Conservation (phyloP, 371 early-diverging fungal genomes). For the Entomophthora muscae region DNA sequence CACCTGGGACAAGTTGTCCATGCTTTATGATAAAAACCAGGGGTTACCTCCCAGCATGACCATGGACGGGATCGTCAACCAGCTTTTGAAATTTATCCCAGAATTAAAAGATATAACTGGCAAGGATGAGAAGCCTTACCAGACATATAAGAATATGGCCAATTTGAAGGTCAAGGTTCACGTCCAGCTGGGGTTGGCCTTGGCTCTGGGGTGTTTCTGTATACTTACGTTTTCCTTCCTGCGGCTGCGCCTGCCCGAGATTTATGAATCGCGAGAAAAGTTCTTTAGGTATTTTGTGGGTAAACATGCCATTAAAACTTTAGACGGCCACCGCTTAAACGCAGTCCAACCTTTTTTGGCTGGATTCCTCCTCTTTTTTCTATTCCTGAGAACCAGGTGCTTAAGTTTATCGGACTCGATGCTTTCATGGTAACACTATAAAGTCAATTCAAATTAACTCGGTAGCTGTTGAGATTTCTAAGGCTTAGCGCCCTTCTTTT, state of each 20-base stretch:
- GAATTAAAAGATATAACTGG: not conserved
- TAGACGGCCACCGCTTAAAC: not conserved
- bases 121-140: not conserved
- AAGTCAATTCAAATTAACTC: not conserved
- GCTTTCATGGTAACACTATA: slow-evolving; percentile 24
- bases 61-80: too few relatives aligned
- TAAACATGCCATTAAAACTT: not conserved
- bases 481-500: not conserved
- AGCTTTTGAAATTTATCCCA: too few relatives aligned
- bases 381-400: not conserved
- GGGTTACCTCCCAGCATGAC: too few relatives aligned
- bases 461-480: slow-evolving; percentile 34
- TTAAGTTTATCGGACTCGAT: slow-evolving; percentile 31
- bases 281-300: not conserved
- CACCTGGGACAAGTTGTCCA: not conserved
- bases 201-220: not conserved
- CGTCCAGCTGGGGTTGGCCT: not conserved
- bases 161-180: not conserved
- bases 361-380: slow-evolving; percentile 1
- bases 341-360: not conserved
- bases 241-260: not conserved
- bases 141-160: not conserved
- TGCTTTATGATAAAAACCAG: not conserved
- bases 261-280: not conserved
- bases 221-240: not conserved